Conservation (phyloP, 805 yeast species). For the Candida maesae region DNA sequence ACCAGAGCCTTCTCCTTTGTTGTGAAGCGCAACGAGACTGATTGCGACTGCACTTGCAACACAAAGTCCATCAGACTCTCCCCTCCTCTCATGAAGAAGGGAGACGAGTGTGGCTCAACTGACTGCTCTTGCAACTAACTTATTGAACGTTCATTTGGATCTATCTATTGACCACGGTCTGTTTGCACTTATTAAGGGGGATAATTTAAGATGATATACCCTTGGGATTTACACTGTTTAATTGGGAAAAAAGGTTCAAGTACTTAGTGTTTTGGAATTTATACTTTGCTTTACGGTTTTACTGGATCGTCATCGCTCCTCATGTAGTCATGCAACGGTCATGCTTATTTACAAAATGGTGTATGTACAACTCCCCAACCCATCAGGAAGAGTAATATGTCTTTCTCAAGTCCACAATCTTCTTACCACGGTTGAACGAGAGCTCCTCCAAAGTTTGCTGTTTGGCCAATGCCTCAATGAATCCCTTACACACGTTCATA, state of each 20-base stretch:
- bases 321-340: neutral
- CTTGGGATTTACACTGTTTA: neutral
- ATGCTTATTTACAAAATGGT: neutral
- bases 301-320: neutral
- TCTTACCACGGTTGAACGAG: conserved; percentile 91
- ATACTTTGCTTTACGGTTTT: neutral
- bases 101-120: conserved; percentile 26
- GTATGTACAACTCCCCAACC: neutral
- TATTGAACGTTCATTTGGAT: neutral
- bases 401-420: conserved; percentile 87
- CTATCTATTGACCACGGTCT: too few relatives aligned
- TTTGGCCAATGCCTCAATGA: conserved; percentile 76
- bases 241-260: too few relatives aligned
- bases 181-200: too few relatives aligned
- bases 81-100: conserved; percentile 14
- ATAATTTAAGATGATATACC: too few relatives aligned
- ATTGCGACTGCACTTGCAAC: conserved; percentile 28
- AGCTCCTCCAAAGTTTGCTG: conserved; percentile 84
- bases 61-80: conserved; percentile 8
- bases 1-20: conserved; percentile 9
- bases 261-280: too few relatives aligned
- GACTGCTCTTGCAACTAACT: conserved; percentile 25
- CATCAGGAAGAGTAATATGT: conserved; percentile 65
- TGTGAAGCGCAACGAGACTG: conserved; percentile 20
- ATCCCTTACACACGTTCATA: conserved; percentile 90